Conservation (phyloP, 169 alveolate species). For the Plasmodium falciparum region DNA sequence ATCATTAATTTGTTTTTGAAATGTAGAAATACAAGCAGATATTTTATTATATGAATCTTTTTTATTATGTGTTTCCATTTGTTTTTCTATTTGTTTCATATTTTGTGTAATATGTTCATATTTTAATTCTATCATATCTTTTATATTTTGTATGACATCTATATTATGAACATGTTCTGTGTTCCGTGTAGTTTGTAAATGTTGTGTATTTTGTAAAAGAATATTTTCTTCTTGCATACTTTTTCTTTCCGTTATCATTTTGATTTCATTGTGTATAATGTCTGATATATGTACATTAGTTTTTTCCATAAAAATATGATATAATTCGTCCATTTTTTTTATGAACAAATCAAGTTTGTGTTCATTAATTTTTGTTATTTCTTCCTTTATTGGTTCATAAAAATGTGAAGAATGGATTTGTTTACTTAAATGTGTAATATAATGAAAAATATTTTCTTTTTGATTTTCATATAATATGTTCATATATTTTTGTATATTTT, state of each 20-base stretch:
- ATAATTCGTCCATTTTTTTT: not conserved
- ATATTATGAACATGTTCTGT: no score
- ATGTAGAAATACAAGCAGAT: not conserved
- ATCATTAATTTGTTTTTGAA: conserved; percentile 11
- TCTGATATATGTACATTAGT: conserved; percentile 1
- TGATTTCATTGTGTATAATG: conserved; percentile 12
- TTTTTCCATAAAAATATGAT: not conserved
- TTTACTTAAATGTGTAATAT: no score
- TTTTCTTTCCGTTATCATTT: not conserved
- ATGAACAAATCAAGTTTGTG: not conserved
- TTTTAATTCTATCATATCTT: no score
- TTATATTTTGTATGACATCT: no score
- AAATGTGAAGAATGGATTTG: not conserved
- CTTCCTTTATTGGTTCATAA: conserved; percentile 3
- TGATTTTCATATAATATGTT: not conserved
- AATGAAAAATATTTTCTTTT: not conserved
- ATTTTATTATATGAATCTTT: conserved; percentile 5
- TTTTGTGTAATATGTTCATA: no score
- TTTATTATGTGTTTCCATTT: not conserved
- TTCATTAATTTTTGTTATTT: conserved; percentile 1
- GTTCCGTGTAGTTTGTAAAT: no score
- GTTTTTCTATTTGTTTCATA: no score
- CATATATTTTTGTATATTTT: not conserved
- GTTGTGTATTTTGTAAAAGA: no score
- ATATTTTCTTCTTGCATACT: not conserved